Base-by-base conservation (phyloP, 2,329 filamentous ascomycete species). In the Didymella pinodella region DNA sequence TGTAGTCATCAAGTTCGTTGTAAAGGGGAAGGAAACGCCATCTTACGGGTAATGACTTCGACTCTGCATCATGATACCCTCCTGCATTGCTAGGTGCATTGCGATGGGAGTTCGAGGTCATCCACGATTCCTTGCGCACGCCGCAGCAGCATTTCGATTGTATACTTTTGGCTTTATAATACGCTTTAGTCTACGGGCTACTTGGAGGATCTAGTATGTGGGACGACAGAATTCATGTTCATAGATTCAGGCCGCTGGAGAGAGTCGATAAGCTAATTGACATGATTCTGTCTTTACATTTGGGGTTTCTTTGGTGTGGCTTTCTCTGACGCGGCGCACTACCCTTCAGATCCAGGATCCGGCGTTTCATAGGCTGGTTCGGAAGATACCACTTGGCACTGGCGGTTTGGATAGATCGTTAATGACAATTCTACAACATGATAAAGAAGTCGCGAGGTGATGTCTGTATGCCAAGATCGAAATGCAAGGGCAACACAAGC, bases 61-160 rank as follows among this genome's bases (percentile, higher is more conserved):
- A 53, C 64, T 70, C 61, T 65, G 64, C 67, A 70, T 73, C 70
- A 72, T 62, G 71, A 70, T 70, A 69, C 61, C 66, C 67, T 75
- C 60, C 57, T 71, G 68, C 68, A 73, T 58, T 54, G 56, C 56
- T 58, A 38, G 56, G 49, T 58, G 56, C 56, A 54, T 71, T 71
- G 66, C 63, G 70, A 73, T 69, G 66, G 68, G 67, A 72, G 67
- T 72, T 69, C 63, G 59, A 52, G 66, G 62, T 65, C 66, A 62
- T 58, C 36, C 62, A 59, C 55, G 65, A 65, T 64, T 68, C 67
- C 62, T 64, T 68, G 50, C 56, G 56, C 56, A 63, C 52, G 66
- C 67, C 68, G 66, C 64, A 66, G 65, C 67, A 67, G 67, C 68
- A 71, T 68, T 74, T 73, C 67, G 71, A 74, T 74, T 74, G 72